These are phyloP conservation scores for Lactarius hatsudake DNA, from an alignment of 768 basidiomycete genomes.

Conservation along the genomic window DNA sequence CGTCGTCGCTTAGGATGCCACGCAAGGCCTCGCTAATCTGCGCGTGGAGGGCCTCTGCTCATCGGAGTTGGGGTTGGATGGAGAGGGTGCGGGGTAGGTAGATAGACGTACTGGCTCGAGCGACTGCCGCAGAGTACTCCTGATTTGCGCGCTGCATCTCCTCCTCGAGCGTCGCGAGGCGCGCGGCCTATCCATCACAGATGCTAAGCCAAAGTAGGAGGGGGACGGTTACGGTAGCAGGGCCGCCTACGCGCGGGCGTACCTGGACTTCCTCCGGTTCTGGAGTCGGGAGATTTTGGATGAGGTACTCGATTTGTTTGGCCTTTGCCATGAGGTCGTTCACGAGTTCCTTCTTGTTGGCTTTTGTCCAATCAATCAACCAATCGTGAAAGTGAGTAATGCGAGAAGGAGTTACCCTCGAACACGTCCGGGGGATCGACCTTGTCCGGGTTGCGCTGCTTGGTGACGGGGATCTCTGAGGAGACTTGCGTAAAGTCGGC, in stretches of 20 bases:
- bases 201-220: background rate
- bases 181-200: constrained; percentile 47
- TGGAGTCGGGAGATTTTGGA: constrained; percentile 73
- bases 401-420: constrained; percentile 50
- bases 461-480: constrained; percentile 79
- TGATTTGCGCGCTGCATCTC: constrained; percentile 72
- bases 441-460: constrained; percentile 68
- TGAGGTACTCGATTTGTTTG: constrained; percentile 84
- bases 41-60: constrained; percentile 53
- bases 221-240: background rate
- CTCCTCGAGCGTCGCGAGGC: constrained; percentile 64
- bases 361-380: constrained; percentile 38
- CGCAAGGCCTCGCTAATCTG: constrained; percentile 60
- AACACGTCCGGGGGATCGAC: constrained; percentile 71
- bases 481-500: constrained; percentile 78
- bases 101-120: constrained; percentile 65
- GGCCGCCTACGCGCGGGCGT: constrained; percentile 17
- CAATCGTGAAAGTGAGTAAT: background rate
- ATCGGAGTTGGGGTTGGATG: background rate
- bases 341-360: constrained; percentile 82
- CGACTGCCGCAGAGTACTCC: constrained; percentile 70
- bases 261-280: constrained; percentile 80
- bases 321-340: constrained; percentile 80
- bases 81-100: background rate
- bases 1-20: constrained; percentile 54